Evolutionary conservation across 2,329 filamentous ascomycete species (phyloP).

Genomic region (Cladosporium sphaerospermum): DNA sequence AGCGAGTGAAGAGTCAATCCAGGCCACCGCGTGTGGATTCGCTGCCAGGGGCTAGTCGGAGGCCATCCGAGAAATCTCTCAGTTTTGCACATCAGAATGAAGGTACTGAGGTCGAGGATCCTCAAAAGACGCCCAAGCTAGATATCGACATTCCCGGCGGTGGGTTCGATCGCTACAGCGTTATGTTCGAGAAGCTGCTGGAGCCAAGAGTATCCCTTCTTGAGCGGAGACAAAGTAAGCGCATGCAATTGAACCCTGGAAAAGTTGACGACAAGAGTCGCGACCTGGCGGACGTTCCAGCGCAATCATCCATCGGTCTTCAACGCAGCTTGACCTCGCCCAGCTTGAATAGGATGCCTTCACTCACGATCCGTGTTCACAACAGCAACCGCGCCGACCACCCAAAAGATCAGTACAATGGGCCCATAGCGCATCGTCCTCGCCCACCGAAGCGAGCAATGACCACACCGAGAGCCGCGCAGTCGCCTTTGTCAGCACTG

Average conservation of each 20-base stretch:
- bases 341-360: slow-evolving; percentile 23
- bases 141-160: slow-evolving; percentile 75
- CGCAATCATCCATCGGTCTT: neutral
- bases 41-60: neutral
- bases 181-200: slow-evolving; percentile 82
- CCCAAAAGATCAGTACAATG: slow-evolving; percentile 16
- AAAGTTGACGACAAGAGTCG: neutral
- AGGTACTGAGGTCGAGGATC: neutral
- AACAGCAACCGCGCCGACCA: slow-evolving; percentile 14
- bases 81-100: neutral
- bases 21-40: neutral
- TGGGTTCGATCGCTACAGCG: slow-evolving; percentile 79
- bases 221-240: slow-evolving; percentile 26
- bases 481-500: slow-evolving; percentile 3
- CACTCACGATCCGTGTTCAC: slow-evolving; percentile 18
- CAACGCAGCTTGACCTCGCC: slow-evolving; percentile 10
- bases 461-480: slow-evolving; percentile 4
- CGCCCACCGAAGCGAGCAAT: slow-evolving; percentile 8
- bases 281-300: neutral
- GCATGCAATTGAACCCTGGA: neutral
- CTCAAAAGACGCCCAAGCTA: slow-evolving; percentile 38
- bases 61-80: neutral
- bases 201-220: slow-evolving; percentile 34
- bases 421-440: slow-evolving; percentile 5
- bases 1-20: neutral